phyloP scores from a whole-genome alignment of 2,329 filamentous ascomycete species.

The Cladosporium oxysporum region DNA sequence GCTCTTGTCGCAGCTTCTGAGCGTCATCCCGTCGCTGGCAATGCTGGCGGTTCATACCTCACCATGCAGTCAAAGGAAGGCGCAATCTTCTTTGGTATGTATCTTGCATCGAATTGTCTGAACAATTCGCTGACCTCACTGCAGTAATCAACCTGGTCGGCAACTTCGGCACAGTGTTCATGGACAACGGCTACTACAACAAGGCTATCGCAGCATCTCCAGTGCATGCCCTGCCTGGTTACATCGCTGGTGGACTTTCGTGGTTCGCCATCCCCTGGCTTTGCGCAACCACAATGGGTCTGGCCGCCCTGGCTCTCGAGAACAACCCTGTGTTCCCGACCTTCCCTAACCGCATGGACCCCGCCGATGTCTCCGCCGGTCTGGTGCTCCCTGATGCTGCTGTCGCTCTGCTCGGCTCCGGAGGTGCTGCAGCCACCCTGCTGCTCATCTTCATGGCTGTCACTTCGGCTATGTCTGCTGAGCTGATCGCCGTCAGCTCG shows the following conservation, averaged over 20 bases:
- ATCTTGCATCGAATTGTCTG: neutral
- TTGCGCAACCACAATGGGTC: constrained; percentile 83
- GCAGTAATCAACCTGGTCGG: constrained; percentile 74
- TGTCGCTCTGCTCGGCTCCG: constrained; percentile 77
- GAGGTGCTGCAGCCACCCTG: constrained; percentile 75
- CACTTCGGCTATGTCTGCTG: constrained; percentile 77
- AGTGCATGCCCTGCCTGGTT: constrained; percentile 82
- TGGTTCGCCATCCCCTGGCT: constrained; percentile 96
- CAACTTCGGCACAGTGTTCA: constrained; percentile 81
- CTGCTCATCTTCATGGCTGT: constrained; percentile 89
- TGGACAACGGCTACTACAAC: constrained; percentile 80
- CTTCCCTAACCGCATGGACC: constrained; percentile 69
- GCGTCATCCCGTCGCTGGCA: constrained; percentile 74
- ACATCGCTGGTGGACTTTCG: constrained; percentile 79
- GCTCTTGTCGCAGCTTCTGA: constrained; percentile 68
- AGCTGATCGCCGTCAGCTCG: constrained; percentile 83
- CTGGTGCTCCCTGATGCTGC: constrained; percentile 84
- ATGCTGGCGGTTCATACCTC: constrained; percentile 77
- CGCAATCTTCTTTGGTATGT: constrained; percentile 75
- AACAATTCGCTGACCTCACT: neutral
- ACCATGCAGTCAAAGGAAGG: constrained; percentile 83
- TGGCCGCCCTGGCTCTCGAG: constrained; percentile 79
- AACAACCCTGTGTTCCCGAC: constrained; percentile 70
- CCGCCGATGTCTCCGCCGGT: constrained; percentile 76
- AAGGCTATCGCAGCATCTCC: constrained; percentile 88